A percentile compares a stretch with the other conserved stretches of the same genome.
These are phyloP conservation scores for Psophocarpus tetragonolobus DNA, from an alignment of 306 rosid genomes.

Conservation along the genomic window DNA sequence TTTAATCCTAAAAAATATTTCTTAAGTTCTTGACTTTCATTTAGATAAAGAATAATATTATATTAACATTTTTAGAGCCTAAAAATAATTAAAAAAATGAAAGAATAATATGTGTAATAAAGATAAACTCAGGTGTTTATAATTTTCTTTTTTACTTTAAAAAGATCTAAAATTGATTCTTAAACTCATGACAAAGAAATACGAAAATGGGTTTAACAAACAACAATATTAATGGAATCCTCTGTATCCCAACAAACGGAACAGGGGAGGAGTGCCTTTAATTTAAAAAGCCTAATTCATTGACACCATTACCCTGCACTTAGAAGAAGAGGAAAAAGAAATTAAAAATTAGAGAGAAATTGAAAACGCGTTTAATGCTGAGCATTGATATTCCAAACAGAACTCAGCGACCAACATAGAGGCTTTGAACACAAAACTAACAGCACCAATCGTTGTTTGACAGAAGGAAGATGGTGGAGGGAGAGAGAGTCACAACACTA, in stretches of 20 bases:
- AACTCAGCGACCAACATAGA: conserved; percentile 45
- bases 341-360: neutral
- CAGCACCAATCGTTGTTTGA: conserved; percentile 35
- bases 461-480: conserved; percentile 32
- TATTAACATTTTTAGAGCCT: too few species aligned
- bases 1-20: too few species aligned
- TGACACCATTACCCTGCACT: neutral
- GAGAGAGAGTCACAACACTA: conserved; percentile 22
- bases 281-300: neutral
- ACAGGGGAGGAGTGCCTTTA: neutral
- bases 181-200: neutral
- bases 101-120: too few species aligned
- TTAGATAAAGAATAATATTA: too few species aligned
- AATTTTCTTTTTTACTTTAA: neutral
- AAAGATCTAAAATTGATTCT: neutral
- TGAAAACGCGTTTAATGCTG: conserved; percentile 36
- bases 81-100: too few species aligned
- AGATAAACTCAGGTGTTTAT: too few species aligned
- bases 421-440: conserved; percentile 43
- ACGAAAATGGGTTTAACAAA: neutral
- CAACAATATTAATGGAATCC: neutral
- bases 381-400: conserved; percentile 34
- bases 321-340: neutral
- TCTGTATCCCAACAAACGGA: neutral
- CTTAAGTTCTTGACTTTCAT: too few species aligned